Base-by-base conservation (phyloP, 83 land plant species). In the Picea abies region DNA sequence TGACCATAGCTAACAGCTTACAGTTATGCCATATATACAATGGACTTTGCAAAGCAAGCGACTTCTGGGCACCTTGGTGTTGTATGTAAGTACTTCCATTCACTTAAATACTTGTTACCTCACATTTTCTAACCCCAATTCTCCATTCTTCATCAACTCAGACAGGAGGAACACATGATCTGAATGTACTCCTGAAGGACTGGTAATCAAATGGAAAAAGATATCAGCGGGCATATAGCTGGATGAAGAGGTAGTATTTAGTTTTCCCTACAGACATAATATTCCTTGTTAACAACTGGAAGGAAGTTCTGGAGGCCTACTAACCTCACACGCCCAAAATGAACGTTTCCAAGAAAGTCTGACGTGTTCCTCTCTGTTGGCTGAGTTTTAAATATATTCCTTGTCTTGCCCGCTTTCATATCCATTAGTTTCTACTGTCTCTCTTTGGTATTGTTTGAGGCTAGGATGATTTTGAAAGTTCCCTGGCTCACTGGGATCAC, bases 11-110 rank as follows among this genome's bases (percentile, higher is more conserved):
- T 35, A 10, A 69, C 20, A 35, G 15, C 22, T 56, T 41, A n/a
- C 76, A 41, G 25, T 72, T 44, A 72, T 72, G 76, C 76, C 9
- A 39, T 72, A 44, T 72, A 41, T 72, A n/a, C 56, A 72, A 39
- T 44, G 25, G 76, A 2, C 14, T 12, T 56, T 56, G 23, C 4
- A 44, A 72, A 14, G 14, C 56, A 72, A 22, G 56, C 0, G 22
- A 44, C 56, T 20, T 41, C n/a, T 10, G 2, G 3, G 9, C 5
- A 39, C 49, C 37, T 71, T 39, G n/a, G 41, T 35, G 16, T 14
- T 11, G 29, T 22, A 22, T 22, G 25, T 11, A 12, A 15, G 29
- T 32, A 14, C 16, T 68, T 68, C 39, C 35, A 68, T 29, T 32
- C 71, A 17, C 32, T 39, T 35, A 8, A 19, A 11, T 39, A 15